Evolutionary conservation across 305 asterid genomes (phyloP), one percentile per base, ranked within the genome.

Genomic region (Withania somnifera): DNA sequence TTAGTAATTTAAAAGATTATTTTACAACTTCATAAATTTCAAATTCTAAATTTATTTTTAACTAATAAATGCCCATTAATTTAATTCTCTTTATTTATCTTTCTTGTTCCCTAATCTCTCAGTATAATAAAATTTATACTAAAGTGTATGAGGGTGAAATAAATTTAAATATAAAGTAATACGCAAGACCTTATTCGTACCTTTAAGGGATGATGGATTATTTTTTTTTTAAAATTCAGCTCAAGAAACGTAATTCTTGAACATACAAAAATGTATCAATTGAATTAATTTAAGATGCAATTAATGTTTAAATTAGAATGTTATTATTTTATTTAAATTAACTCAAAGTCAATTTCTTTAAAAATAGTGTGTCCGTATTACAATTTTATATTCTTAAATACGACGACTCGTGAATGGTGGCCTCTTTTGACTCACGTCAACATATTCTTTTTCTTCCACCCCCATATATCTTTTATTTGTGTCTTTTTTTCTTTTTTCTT

Each of bases 201-300:
- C 7, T 36, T 6, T 36, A 9, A 6, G 42, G 7, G 8, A 0
- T 36, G 42, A 36, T 1, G 7, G 42, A 4, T 36, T 36, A 6
- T 36, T 36, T n/a, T n/a, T n/a, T n/a, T n/a, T n/a, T n/a, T n/a
- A n/a, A n/a, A n/a, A n/a, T n/a, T n/a, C n/a, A 3, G 1, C 4
- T 45, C 11, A 50, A 50, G 0, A 1, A 0, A 50, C 1, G 0
- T 0, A 8, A 11, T 15, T n/a, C n/a, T n/a, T n/a, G n/a, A n/a
- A n/a, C n/a, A n/a, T n/a, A n/a, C n/a, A n/a, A n/a, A n/a, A n/a
- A n/a, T n/a, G n/a, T n/a, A n/a, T n/a, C n/a, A n/a, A 58, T 0
- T 3, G 6, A 61, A 13, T 11, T 28, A 13, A 61, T 61, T 61
- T 61, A 13, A 9, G 14, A 15, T 26, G 20, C 5, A 61, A 28